Evolutionary conservation across 305 asterid species (phyloP), one percentile per base, ranked within the genome.

Genomic region (Solanum hybrid): DNA sequence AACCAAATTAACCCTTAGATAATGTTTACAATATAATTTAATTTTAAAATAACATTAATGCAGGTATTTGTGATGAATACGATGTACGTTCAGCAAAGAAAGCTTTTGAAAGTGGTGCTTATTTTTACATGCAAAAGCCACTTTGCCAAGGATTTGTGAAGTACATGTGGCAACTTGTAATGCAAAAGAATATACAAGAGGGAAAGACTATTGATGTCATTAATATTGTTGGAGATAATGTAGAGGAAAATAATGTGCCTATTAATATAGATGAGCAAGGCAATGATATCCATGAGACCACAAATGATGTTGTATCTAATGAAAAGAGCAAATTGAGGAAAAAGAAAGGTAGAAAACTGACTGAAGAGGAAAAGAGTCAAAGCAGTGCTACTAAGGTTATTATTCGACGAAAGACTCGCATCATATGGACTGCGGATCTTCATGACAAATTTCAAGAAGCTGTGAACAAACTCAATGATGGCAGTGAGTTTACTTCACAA

Each of bases 401-500:
- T 17, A 13, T 77, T 79, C 7, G 1, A 24, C 8, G 3, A n/a
- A 79, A n/a, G 32, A 7, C 8, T 22, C 26, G 85, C 5, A 36
- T 89, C 0, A 93, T 91, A 35, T 95, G 98, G 97, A 94, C 94
- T 8, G 16, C 22, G 3, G 95, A 95, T 17, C 98, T 95, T 79
- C 98, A 96, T 80, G 46, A 31, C 1, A 94, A 93, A 72, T 95
- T 96, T 79, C 87, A 92, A 88, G 88, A 85, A 40, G 97, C 94
- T 17, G 91, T 93, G 35, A 32, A 1, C 11, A 76, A 87, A 31
- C 97, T 96, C 24, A 97, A 96, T 73, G 95, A 94, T 71, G 98
- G 99, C 92, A 92, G 99, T 95, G 90, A 10, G 94, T 32, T 34
- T 16, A 85, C 85, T 73, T 24, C 3, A 22, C 11, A 36, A 26